Base-by-base conservation (phyloP, 2,329 filamentous ascomycete species). In the Zelopaecilomyces penicillatus region DNA sequence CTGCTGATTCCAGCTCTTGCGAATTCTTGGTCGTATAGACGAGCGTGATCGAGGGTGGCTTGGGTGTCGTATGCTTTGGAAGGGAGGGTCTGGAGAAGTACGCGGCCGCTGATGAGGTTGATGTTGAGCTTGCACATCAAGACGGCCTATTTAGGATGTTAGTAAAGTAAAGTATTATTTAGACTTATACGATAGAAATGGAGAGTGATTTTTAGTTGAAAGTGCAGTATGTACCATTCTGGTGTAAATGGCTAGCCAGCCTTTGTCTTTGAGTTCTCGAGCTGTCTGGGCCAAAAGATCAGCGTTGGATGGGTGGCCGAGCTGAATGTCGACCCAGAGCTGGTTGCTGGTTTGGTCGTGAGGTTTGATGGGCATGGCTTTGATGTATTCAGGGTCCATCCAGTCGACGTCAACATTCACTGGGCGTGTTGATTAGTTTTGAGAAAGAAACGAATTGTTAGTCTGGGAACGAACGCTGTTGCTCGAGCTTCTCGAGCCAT, bases 331-430 rank as follows among this genome's bases (percentile, higher is more conserved):
- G 29, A 73, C 70, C 60, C 64, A 69, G 4, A 69, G 60, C 52
- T 74, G 70, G 52, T 75, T 75, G 56, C 68, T 71, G 4, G 71
- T 74, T 57, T 71, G 68, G 49, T 74, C 70, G 46, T 73, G 65
- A 28, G 67, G 66, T 4, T 60, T 61, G 47, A 73, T 64, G 8
- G 64, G 63, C 55, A 72, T 67, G n/a, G 54, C 57, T 44, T 66
- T 66, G 48, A 71, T 67, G 52, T 67, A 72, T 10, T 69, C 66
- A 1, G 69, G 65, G 46, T 71, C 71, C 71, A 75, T 74, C 63
- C 67, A 73, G 51, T 75, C 71, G 27, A 74, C 68, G 47, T 75
- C 71, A 43, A 75, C 61, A 30, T 74, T 67, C 46, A 74, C 71
- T 74, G 36, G 41, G 33, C 26, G 30, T 32, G 12, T 28, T 34